phyloP scores from a whole-genome alignment of 805 yeast species.

The Lachancea nothofagi region DNA sequence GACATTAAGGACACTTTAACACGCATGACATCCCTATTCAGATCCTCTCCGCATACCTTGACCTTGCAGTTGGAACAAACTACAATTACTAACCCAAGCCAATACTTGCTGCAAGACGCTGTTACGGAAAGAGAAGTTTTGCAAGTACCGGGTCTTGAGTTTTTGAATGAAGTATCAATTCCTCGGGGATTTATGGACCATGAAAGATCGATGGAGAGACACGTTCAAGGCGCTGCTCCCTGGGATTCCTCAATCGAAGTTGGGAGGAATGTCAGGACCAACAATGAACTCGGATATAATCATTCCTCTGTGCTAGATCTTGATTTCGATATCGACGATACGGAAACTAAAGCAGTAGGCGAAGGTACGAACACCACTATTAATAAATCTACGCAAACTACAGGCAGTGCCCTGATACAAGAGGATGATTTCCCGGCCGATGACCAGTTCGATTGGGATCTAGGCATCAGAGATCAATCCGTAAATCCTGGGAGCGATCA shows the following conservation, averaged over 20 bases:
- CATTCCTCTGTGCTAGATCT: slow-evolving; percentile 25
- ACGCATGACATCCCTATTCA: slow-evolving; percentile 65
- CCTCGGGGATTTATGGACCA: slow-evolving; percentile 14
- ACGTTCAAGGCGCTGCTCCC: slow-evolving; percentile 30
- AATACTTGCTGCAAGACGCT: slow-evolving; percentile 65
- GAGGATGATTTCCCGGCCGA: slow-evolving; percentile 15
- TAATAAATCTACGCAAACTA: slow-evolving; percentile 1
- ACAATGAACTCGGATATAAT: slow-evolving; percentile 16
- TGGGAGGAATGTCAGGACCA: slow-evolving; percentile 27
- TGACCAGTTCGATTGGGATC: slow-evolving; percentile 30
- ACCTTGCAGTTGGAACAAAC: slow-evolving; percentile 49
- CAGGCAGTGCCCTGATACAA: slow-evolving; percentile 7
- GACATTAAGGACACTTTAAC: slow-evolving; percentile 75
- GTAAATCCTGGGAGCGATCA: slow-evolving; percentile 11
- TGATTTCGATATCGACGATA: slow-evolving; percentile 32
- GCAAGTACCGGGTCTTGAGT: slow-evolving; percentile 52
- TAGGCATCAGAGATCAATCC: slow-evolving; percentile 22
- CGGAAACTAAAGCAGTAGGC: slow-evolving; percentile 19
- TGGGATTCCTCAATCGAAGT: slow-evolving; percentile 32
- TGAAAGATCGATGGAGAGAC: slow-evolving; percentile 24
- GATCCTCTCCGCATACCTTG: slow-evolving; percentile 42
- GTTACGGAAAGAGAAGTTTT: slow-evolving; percentile 73
- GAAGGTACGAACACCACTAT: slow-evolving; percentile 22
- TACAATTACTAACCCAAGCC: slow-evolving; percentile 52
- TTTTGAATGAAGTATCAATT: slow-evolving; percentile 19